A percentile compares a stretch with the other conserved stretches of the same genome.
These are phyloP conservation scores for Homolaphlyctis polyrhiza DNA, from an alignment of 371 early-diverging fungal species.

Conservation along the genomic window DNA sequence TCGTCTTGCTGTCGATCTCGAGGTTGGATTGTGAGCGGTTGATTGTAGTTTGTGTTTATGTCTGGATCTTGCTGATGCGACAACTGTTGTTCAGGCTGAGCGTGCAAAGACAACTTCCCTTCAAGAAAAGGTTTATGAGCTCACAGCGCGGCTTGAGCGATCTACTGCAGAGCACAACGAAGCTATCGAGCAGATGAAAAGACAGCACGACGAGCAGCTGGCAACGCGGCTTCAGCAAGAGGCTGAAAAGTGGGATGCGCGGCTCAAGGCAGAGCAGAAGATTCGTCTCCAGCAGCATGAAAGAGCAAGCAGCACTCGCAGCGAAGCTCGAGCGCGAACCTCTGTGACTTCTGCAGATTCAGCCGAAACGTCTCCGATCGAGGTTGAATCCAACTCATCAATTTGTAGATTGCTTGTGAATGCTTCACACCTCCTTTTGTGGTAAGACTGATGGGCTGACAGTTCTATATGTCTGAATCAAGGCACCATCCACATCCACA, in stretches of 20 bases:
- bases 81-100: constrained; percentile 9
- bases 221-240: constrained; percentile 15
- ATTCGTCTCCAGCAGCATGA: neutral
- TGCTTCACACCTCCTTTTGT: too few species aligned
- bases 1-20: constrained; percentile 18
- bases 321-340: neutral
- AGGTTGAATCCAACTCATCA: too few species aligned
- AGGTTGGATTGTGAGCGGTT: too few species aligned
- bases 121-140: constrained; percentile 15
- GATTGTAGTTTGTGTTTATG: too few species aligned
- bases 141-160: constrained; percentile 19
- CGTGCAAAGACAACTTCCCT: neutral
- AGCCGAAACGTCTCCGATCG: neutral
- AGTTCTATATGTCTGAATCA: neutral
- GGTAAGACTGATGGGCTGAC: too few species aligned
- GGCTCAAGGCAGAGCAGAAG: constrained; percentile 6
- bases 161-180: constrained; percentile 15
- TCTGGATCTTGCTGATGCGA: neutral
- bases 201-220: constrained; percentile 17
- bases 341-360: neutral
- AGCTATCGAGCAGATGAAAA: constrained; percentile 24
- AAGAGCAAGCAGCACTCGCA: neutral
- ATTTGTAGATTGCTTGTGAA: too few species aligned
- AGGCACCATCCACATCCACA: too few species aligned
- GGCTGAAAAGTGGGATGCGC: constrained; percentile 5